Evolutionary conservation across 208 protist genomes (phyloP), one percentile per base, ranked within the genome.

Genomic region (Endotrypanum monterogeii): DNA sequence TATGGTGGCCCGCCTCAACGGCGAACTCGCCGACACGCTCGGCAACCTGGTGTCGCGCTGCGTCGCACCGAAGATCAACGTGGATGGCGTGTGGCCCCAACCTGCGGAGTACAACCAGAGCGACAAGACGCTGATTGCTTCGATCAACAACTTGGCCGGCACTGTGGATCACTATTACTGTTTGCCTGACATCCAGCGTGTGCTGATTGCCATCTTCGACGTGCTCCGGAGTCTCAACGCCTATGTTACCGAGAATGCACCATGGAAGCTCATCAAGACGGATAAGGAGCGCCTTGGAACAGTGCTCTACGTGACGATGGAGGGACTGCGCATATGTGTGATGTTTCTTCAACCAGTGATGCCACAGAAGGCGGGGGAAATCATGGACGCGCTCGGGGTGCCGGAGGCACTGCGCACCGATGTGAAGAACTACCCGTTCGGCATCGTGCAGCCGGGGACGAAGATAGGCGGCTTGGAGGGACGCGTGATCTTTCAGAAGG

Each of bases 11-110:
- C 88, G 89, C 51, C 84, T 98, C 51, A 99, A 98, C 82, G 77
- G 83, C 0, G 96, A 99, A 73, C 90, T 99, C 25, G 96, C 97
- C 9, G 95, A 98, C 82, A 98, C 91, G 3, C 87, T 98, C 23
- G 98, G 98, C 67, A 98, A 98, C 83, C 88, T 98, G 8, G 85
- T 97, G 23, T 89, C 93, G 72, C 91, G 95, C 62, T 94, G 89
- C 75, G 84, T 90, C 12, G 83, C 92, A 18, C 80, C 86, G 8
- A 96, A 96, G 78, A 92, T 98, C 74, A 97, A 96, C 73, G 78
- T 89, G 50, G 71, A 87, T 52, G 83, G 84, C 23, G 84, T 84
- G 81, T 94, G 89, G 90, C 90, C 92, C 25, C 55, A 76, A 35
- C 89, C 91, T 0, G 89, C 58, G 25, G 85, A 78, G 68, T 96